Conservation (phyloP, 139 green algal genomes). For the Edaphochlamys debaryana region DNA sequence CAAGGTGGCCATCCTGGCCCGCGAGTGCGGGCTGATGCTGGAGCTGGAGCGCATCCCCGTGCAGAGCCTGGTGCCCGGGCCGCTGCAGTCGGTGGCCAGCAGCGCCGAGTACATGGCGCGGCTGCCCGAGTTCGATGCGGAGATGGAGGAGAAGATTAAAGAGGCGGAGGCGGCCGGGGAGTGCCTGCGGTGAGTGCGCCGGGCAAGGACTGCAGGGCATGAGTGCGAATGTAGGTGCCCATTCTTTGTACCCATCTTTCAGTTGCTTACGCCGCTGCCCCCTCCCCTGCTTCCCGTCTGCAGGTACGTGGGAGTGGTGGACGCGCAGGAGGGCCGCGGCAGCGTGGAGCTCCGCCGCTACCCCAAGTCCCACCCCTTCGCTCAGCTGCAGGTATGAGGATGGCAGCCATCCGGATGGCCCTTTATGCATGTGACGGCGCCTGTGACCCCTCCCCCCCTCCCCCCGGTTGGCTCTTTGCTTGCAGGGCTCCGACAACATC, state of each 20-base stretch:
- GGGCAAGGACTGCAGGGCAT: background rate
- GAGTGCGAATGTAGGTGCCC: too few relatives aligned
- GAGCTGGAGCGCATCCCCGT: constrained; percentile 92
- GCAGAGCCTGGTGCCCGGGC: constrained; percentile 86
- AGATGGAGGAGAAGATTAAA: constrained; percentile 76
- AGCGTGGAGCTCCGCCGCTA: constrained; percentile 91
- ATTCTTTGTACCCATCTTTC: too few relatives aligned
- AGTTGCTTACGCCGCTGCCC: too few relatives aligned
- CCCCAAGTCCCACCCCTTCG: constrained; percentile 89
- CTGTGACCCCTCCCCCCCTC: background rate
- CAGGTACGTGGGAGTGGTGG: constrained; percentile 92
- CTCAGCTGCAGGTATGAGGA: constrained; percentile 77
- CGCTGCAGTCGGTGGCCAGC: constrained; percentile 59
- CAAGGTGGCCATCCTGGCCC: constrained; percentile 87
- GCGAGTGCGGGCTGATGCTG: constrained; percentile 87
- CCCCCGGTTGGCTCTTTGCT: too few relatives aligned
- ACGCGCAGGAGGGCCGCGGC: constrained; percentile 75
- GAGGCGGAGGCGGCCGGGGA: constrained; percentile 86
- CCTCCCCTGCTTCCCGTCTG: background rate
- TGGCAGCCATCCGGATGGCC: too few relatives aligned
- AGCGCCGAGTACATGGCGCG: constrained; percentile 86
- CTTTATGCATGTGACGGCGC: background rate
- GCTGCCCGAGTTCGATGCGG: constrained; percentile 90
- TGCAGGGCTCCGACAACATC: constrained; percentile 88
- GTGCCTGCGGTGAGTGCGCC: constrained; percentile 72